Conservation (phyloP, 108 stramenopile species). For the Nitzschia sp. region DNA sequence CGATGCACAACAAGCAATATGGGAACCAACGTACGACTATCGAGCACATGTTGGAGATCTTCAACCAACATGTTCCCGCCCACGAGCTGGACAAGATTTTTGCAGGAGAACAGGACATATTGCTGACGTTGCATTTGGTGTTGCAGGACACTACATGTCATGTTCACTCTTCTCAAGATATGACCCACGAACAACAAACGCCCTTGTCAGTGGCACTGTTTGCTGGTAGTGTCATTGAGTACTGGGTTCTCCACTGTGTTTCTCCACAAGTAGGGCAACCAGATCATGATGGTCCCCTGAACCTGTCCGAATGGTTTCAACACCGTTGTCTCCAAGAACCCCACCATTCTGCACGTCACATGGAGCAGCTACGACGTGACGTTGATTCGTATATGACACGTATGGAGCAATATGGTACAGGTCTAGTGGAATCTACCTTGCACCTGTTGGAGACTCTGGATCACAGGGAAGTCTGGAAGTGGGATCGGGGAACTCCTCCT, state of each 20-base stretch:
- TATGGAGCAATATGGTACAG: slow-evolving; percentile 13
- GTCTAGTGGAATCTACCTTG: slow-evolving; percentile 9
- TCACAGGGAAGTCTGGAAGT: neutral
- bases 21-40: neutral
- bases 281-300: neutral
- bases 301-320: slow-evolving; percentile 11
- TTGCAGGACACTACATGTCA: too few relatives aligned
- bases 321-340: neutral
- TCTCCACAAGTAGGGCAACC: neutral
- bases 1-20: neutral
- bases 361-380: neutral
- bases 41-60: neutral
- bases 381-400: slow-evolving; percentile 3
- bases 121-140: slow-evolving; percentile 6
- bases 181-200: neutral
- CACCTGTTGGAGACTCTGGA: slow-evolving; percentile 3
- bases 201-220: slow-evolving; percentile 4
- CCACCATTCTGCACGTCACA: neutral
- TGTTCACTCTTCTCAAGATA: too few relatives aligned
- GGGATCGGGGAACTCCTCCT: neutral
- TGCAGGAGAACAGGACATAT: neutral
- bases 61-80: slow-evolving; percentile 9
- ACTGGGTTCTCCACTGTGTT: slow-evolving; percentile 7
- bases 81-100: slow-evolving; percentile 1
- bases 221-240: slow-evolving; percentile 3